Evolutionary conservation across 495 filamentous ascomycete genomes (phyloP).

Genomic region (Penicillium canariense): DNA sequence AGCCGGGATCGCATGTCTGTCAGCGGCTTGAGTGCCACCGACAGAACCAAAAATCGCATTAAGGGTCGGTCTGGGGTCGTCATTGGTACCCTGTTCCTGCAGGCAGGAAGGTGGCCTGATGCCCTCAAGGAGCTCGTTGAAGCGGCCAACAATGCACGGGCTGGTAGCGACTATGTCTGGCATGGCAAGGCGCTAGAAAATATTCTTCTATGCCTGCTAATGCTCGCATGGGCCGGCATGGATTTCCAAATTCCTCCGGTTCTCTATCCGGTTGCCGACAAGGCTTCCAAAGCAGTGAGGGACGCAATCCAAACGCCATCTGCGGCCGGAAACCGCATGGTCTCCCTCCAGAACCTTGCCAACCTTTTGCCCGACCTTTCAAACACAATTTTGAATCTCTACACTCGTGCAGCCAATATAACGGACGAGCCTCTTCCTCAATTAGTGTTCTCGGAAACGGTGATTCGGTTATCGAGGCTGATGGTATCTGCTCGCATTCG

Average conservation of each 20-base stretch:
- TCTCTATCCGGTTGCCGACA: slow-evolving; percentile 59
- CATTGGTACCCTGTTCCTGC: slow-evolving; percentile 81
- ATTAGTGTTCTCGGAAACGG: slow-evolving; percentile 75
- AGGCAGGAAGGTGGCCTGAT: slow-evolving; percentile 85
- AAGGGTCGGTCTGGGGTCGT: slow-evolving; percentile 78
- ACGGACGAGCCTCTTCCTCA: slow-evolving; percentile 79
- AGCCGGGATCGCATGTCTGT: slow-evolving; percentile 80
- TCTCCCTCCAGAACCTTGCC: slow-evolving; percentile 62
- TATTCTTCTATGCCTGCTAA: slow-evolving; percentile 74
- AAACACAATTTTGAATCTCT: slow-evolving; percentile 79
- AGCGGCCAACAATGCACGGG: slow-evolving; percentile 71
- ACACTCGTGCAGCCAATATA: slow-evolving; percentile 70
- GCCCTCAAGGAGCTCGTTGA: slow-evolving; percentile 84
- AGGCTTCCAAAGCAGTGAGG: slow-evolving; percentile 44
- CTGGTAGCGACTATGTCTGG: slow-evolving; percentile 89
- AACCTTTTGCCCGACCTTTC: slow-evolving; percentile 69
- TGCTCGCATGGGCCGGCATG: slow-evolving; percentile 80
- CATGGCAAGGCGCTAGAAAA: slow-evolving; percentile 93
- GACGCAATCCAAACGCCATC: slow-evolving; percentile 43
- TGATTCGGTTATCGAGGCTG: slow-evolving; percentile 75
- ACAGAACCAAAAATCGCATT: slow-evolving; percentile 77
- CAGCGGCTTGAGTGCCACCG: slow-evolving; percentile 78
- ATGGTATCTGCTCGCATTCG: slow-evolving; percentile 67
- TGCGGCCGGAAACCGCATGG: slow-evolving; percentile 46
- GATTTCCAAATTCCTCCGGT: slow-evolving; percentile 78